A percentile compares a stretch with the other conserved stretches of the same genome.
These are phyloP conservation scores for Hypomontagnella submonticulosa DNA, from an alignment of 495 filamentous ascomycete genomes.

Conservation along the genomic window DNA sequence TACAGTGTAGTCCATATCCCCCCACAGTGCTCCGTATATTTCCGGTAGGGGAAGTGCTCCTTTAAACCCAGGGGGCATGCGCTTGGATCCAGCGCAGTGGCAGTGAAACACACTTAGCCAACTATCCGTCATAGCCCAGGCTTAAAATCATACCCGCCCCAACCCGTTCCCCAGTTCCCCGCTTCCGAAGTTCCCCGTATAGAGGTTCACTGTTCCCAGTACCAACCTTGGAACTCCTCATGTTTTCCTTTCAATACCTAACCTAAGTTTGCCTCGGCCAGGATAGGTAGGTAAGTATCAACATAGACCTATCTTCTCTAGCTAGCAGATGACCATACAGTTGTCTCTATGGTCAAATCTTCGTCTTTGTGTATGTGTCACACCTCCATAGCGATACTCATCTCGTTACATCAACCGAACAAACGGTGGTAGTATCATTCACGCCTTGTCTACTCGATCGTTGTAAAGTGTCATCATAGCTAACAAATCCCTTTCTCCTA, in stretches of 20 bases:
- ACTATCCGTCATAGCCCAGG: too few relatives aligned
- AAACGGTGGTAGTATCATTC: slow-evolving; percentile 19
- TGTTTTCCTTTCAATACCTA: slow-evolving; percentile 9
- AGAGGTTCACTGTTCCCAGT: slow-evolving; percentile 6
- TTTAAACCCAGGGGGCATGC: neutral
- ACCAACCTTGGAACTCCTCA: too few relatives aligned
- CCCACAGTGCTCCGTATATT: neutral
- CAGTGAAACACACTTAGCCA: too few relatives aligned
- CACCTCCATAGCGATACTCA: neutral
- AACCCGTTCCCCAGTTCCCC: slow-evolving; percentile 27
- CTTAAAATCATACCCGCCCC: slow-evolving; percentile 5
- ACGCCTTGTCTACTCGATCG: neutral
- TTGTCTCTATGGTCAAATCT: slow-evolving; percentile 19
- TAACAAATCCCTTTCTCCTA: neutral
- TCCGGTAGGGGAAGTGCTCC: slow-evolving; percentile 4
- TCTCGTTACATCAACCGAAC: slow-evolving; percentile 13
- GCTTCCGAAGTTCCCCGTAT: slow-evolving; percentile 38
- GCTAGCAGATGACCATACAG: slow-evolving; percentile 19
- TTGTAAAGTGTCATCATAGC: slow-evolving; percentile 3
- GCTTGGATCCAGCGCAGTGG: slow-evolving; percentile 8
- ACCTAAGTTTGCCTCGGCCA: slow-evolving; percentile 9
- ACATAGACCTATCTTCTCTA: slow-evolving; percentile 6
- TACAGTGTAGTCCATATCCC: slow-evolving; percentile 8
- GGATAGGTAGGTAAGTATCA: slow-evolving; percentile 15
- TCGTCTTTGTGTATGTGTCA: slow-evolving; percentile 34